Evolutionary conservation across 1,284 basidiomycete genomes (phyloP), one percentile per base, ranked within the genome.

Genomic region (Xanthoconium separans): DNA sequence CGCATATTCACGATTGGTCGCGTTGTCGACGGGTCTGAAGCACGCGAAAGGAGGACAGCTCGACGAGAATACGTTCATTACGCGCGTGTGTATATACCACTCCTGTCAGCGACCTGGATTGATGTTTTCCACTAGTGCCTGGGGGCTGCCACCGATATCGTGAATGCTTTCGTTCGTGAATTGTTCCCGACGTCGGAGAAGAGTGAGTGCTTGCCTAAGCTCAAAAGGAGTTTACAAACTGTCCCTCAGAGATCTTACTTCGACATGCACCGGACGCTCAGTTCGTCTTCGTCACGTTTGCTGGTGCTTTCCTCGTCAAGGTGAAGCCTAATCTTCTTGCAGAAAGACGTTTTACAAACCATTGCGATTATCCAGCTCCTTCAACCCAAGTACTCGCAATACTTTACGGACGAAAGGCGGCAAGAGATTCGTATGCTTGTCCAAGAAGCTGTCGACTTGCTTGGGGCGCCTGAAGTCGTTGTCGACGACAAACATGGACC

Each of bases 221-320:
- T 52, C 13, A 4, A 47, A 33, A 47, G 36, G n/a, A 27, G 9
- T 44, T 50, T 48, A 58, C 49, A 54, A 55, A 6, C 42, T 52
- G 24, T 22, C 55, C 7, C 27, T 15, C 57, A 84, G 82, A 78
- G 55, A 73, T 79, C 31, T 84, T 81, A 60, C 76, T 90, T 51
- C 79, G 86, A 4, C 88, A 92, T 64, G 90, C 89, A 0, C 89
- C 91, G 2, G 90, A 93, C 65, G 84, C 87, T 1, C 89, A 93
- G 61, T 87, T 85, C 56, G 84, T 94, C 22, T 91, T 92, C 62
- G 81, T 89, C n/a, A 88, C 88, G 0, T 94, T 93, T 59, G 91
- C 91, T 6, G 84, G 87, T 18, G 84, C 89, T 2, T 91, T 91
- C 72, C 73, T 91, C 13, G 80, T 91, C 57, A 90, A 91, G 76